Evolutionary conservation across 345 rosid species (phyloP).

Genomic region (Odontarrhena argentea): DNA sequence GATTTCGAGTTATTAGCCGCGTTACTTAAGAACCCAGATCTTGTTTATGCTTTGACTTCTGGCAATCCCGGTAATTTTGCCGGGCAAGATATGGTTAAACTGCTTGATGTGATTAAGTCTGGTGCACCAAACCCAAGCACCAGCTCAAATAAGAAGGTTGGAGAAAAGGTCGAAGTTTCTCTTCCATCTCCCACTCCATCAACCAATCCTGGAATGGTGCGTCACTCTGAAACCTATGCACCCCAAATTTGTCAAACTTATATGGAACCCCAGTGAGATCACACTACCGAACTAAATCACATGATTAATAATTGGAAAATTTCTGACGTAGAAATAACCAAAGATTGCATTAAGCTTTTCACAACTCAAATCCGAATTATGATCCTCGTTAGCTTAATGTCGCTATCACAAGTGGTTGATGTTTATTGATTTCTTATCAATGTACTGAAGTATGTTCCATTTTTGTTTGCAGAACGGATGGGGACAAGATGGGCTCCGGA

Average conservation of each 20-base stretch:
- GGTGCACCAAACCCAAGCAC: conserved; percentile 31
- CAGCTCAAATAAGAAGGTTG: conserved; percentile 43
- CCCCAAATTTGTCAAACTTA: conserved; percentile 13
- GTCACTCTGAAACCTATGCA: conserved; percentile 55
- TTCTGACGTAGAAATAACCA: neutral
- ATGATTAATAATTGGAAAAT: conserved; percentile 3
- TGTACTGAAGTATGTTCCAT: neutral
- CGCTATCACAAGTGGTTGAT: neutral
- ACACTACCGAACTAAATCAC: conserved; percentile 3
- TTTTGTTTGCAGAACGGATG: conserved; percentile 67
- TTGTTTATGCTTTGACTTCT: conserved; percentile 89
- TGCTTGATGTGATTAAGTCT: conserved; percentile 49
- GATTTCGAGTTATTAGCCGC: conserved; percentile 95
- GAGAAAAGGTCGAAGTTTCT: conserved; percentile 80
- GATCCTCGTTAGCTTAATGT: neutral
- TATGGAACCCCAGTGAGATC: neutral
- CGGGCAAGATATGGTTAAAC: conserved; percentile 70
- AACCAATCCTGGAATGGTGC: conserved; percentile 91
- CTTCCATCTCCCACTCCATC: conserved; percentile 97
- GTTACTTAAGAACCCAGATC: conserved; percentile 82
- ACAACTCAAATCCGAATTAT: neutral
- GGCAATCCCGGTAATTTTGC: conserved; percentile 69
- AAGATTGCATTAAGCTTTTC: neutral
- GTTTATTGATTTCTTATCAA: neutral
- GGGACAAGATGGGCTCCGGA: conserved; percentile 58